Evolutionary conservation across 1,284 basidiomycete species (phyloP).

Genomic region (Ustilago crameri): DNA sequence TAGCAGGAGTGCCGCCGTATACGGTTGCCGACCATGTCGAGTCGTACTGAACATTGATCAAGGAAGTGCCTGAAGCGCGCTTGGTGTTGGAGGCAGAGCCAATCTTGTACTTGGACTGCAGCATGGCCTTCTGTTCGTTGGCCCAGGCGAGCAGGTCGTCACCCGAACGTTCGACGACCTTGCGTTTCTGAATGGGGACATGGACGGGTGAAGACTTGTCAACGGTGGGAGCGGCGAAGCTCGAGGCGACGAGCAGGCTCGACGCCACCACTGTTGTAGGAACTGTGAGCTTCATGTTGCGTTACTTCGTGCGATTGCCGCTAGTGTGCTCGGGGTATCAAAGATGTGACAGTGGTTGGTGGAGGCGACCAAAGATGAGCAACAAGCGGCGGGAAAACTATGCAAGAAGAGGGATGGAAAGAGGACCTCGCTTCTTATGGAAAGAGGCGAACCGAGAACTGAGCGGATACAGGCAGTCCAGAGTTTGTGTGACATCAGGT

Average conservation of each 20-base stretch:
- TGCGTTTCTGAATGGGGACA: conserved; percentile 38
- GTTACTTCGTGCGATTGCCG: not conserved
- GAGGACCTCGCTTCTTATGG: too few relatives aligned
- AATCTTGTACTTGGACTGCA: conserved; percentile 54
- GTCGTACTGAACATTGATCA: conserved; percentile 56
- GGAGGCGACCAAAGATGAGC: too few relatives aligned
- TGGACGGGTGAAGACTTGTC: conserved; percentile 14
- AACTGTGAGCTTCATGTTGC: conserved; percentile 30
- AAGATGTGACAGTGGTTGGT: too few relatives aligned
- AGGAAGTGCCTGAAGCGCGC: conserved; percentile 14
- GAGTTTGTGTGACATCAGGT: too few relatives aligned
- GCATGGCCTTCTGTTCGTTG: conserved; percentile 41
- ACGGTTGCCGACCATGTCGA: conserved; percentile 49
- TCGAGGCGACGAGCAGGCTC: conserved; percentile 30
- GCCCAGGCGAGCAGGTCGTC: conserved; percentile 53
- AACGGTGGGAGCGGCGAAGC: conserved; percentile 17
- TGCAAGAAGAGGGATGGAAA: too few relatives aligned
- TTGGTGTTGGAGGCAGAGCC: conserved; percentile 10
- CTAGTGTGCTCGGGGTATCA: not conserved
- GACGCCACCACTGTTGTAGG: conserved; percentile 25
- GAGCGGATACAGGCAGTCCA: too few relatives aligned
- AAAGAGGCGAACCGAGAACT: too few relatives aligned
- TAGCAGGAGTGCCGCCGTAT: conserved; percentile 41
- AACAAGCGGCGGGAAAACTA: too few relatives aligned
- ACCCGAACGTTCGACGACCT: conserved; percentile 22